Conservation (phyloP, 1,284 basidiomycete species). For the Termitomyces sp. region DNA sequence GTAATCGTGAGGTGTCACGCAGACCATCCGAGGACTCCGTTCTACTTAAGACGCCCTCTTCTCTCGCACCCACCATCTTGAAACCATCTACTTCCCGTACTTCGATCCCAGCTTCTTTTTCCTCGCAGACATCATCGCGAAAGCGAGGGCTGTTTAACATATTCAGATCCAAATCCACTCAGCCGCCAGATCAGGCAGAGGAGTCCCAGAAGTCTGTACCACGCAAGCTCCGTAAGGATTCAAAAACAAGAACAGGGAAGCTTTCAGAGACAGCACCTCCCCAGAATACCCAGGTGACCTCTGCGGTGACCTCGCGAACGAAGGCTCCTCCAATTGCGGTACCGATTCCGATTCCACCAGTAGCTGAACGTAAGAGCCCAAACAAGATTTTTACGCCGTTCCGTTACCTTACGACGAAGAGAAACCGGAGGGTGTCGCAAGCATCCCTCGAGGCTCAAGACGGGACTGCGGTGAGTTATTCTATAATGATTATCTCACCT, state of each 20-base stretch:
- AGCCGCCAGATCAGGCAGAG: slow-evolving; percentile 19
- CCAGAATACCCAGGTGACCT: slow-evolving; percentile 5
- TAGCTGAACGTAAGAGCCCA: slow-evolving; percentile 32
- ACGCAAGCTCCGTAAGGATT: slow-evolving; percentile 14
- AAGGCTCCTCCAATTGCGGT: slow-evolving; percentile 25
- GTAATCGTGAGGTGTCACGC: slow-evolving; percentile 9
- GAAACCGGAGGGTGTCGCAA: slow-evolving; percentile 63
- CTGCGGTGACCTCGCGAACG: slow-evolving; percentile 16
- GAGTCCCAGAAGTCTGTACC: slow-evolving; percentile 25
- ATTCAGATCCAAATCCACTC: slow-evolving; percentile 23
- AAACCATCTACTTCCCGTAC: slow-evolving; percentile 32
- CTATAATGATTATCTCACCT: slow-evolving; percentile 1
- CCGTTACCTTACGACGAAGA: slow-evolving; percentile 51
- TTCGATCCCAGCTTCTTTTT: slow-evolving; percentile 32
- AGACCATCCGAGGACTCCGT: slow-evolving; percentile 39
- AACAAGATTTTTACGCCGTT: slow-evolving; percentile 55
- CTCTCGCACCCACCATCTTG: slow-evolving; percentile 39
- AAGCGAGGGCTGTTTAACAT: slow-evolving; percentile 33
- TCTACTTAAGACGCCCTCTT: slow-evolving; percentile 49
- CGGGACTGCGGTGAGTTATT: slow-evolving; percentile 60
- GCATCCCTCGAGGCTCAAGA: slow-evolving; percentile 71
- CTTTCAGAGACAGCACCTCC: not conserved
- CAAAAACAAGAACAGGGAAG: slow-evolving; percentile 6
- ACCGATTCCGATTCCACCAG: slow-evolving; percentile 19
- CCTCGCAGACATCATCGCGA: slow-evolving; percentile 27